Percentiles rank a stretch among this genome's conserved stretches.
Conservation (phyloP, 129 eudicot species). For the Solidago caesia region DNA sequence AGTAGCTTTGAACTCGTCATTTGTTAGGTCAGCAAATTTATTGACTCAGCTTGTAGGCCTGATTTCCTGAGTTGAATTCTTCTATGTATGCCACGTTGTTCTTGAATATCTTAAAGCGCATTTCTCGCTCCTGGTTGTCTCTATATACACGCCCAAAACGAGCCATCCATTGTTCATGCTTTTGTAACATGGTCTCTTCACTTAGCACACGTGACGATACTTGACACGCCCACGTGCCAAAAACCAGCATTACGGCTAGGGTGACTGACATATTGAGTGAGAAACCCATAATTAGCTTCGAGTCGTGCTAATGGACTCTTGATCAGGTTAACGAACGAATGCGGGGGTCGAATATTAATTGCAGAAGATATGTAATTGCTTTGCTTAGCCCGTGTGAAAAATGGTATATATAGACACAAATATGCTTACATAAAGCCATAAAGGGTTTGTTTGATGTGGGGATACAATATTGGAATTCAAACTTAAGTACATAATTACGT, state of each 20-base stretch:
- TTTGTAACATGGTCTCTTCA: slow-evolving; percentile 33
- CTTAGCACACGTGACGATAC: slow-evolving; percentile 25
- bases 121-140: slow-evolving; percentile 33
- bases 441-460: too few relatives aligned
- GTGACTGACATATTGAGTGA: slow-evolving; percentile 3
- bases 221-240: slow-evolving; percentile 22
- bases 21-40: slow-evolving; percentile 38
- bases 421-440: too few relatives aligned
- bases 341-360: too few relatives aligned
- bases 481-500: too few relatives aligned
- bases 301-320: neutral
- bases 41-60: slow-evolving; percentile 35
- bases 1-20: slow-evolving; percentile 35
- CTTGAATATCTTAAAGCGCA: slow-evolving; percentile 34
- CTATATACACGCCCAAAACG: slow-evolving; percentile 39
- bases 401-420: too few relatives aligned
- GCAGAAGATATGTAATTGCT: neutral
- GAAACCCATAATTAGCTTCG: neutral
- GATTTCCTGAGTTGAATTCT: slow-evolving; percentile 25
- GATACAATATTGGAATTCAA: too few relatives aligned
- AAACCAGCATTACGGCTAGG: neutral
- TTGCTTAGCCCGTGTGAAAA: too few relatives aligned
- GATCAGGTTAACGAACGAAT: neutral
- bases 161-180: slow-evolving; percentile 43
- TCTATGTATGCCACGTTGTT: slow-evolving; percentile 37